These are phyloP conservation scores for Ophiostoma fasciatum DNA, from an alignment of 2,329 filamentous ascomycete genomes.

Conservation along the genomic window DNA sequence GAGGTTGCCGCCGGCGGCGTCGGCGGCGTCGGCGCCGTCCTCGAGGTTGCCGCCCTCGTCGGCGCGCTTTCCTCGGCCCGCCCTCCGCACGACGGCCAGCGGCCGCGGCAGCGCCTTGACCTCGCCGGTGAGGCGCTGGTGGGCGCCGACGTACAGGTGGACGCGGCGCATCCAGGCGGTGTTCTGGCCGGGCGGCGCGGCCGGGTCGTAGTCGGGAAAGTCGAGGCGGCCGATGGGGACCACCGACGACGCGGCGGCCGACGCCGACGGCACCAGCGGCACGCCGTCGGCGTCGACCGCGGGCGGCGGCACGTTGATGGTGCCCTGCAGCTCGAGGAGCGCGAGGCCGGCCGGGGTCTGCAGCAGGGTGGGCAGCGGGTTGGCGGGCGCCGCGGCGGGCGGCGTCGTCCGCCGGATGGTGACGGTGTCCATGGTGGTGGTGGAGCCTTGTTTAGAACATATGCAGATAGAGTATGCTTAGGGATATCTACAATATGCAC, in stretches of 20 bases:
- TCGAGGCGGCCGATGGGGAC: slow-evolving; percentile 28
- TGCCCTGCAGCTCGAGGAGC: slow-evolving; percentile 83
- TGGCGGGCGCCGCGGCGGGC: slow-evolving; percentile 27
- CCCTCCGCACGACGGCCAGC: slow-evolving; percentile 63
- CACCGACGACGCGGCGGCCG: slow-evolving; percentile 9
- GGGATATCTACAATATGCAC: too few species aligned
- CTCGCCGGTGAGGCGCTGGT: slow-evolving; percentile 81
- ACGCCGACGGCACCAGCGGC: neutral
- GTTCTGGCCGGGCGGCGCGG: slow-evolving; percentile 22
- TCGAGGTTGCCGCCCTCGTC: slow-evolving; percentile 40
- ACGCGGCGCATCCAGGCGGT: slow-evolving; percentile 81
- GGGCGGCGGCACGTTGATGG: slow-evolving; percentile 45
- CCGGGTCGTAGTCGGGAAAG: slow-evolving; percentile 43
- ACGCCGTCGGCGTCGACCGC: slow-evolving; percentile 8
- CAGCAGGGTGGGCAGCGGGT: slow-evolving; percentile 70
- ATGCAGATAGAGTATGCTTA: too few species aligned
- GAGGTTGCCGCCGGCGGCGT: slow-evolving; percentile 34
- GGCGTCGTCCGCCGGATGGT: too few species aligned
- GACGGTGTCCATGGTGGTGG: too few species aligned
- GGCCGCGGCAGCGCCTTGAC: slow-evolving; percentile 73
- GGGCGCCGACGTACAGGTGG: slow-evolving; percentile 74
- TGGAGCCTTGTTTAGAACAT: too few species aligned
- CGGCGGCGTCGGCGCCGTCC: slow-evolving; percentile 14
- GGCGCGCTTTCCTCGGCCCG: too few species aligned
- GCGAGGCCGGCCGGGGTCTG: slow-evolving; percentile 83